A percentile compares a stretch with the other conserved stretches of the same genome.
Evolutionary conservation across 352 stramenopile species (phyloP).

Genomic region (Phytopythium montanum): DNA sequence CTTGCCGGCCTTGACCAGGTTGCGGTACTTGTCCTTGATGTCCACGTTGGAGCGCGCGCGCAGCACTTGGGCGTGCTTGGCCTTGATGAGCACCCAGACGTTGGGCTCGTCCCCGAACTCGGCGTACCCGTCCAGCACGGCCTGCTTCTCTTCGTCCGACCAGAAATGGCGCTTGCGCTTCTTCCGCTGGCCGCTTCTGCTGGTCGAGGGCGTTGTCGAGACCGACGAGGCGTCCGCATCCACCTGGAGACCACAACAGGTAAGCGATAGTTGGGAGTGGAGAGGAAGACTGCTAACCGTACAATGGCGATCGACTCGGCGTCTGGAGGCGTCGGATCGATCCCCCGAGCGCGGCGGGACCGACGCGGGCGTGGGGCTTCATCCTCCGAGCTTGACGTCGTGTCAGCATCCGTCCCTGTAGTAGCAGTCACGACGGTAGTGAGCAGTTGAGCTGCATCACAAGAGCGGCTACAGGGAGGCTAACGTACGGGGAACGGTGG

Average conservation of each 20-base stretch:
- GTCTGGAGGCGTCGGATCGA: not conserved
- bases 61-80: conserved; percentile 42
- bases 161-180: conserved; percentile 38
- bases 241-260: not conserved
- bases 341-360: not conserved
- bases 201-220: not conserved
- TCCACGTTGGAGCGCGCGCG: conserved; percentile 62
- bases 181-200: conserved; percentile 9
- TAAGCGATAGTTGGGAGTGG: not conserved
- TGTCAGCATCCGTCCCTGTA: not conserved
- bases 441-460: not conserved
- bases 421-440: not conserved
- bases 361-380: not conserved
- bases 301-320: not conserved
- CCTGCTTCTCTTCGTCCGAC: conserved; percentile 48
- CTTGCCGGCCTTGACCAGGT: conserved; percentile 47
- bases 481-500: not conserved
- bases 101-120: conserved; percentile 45
- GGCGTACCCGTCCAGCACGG: conserved; percentile 53
- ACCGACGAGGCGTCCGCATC: conserved; percentile 3
- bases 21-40: conserved; percentile 85
- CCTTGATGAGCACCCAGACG: conserved; percentile 71
- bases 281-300: not conserved
- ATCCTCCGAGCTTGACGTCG: not conserved
- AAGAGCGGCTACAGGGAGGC: not conserved